These are phyloP conservation scores for Metschnikowia amazonensis DNA, from an alignment of 805 yeast genomes.

Conservation along the genomic window DNA sequence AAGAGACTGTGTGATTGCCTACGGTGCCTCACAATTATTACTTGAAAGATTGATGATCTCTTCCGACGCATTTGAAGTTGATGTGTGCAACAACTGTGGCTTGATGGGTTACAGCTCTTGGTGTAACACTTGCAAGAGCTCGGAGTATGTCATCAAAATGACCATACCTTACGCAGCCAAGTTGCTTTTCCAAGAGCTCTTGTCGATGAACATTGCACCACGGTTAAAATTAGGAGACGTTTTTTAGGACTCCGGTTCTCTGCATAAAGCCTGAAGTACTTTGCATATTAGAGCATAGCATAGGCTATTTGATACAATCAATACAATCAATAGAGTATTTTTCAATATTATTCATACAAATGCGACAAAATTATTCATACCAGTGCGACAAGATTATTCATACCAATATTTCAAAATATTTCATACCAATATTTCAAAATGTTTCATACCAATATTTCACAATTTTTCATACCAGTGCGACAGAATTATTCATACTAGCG, in stretches of 20 bases:
- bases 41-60: conserved; percentile 93
- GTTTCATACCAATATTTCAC: too few species aligned
- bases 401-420: too few species aligned
- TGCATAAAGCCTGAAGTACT: conserved; percentile 3
- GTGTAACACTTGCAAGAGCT: conserved; percentile 94
- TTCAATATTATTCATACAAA: too few species aligned
- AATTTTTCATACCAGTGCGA: too few species aligned
- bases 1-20: conserved; percentile 98
- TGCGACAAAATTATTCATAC: too few species aligned
- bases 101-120: conserved; percentile 96
- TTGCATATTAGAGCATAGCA: background rate
- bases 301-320: background rate
- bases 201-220: conserved; percentile 99
- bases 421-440: too few species aligned
- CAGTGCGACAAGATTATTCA: too few species aligned
- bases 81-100: conserved; percentile 90
- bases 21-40: conserved; percentile 86
- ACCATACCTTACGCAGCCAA: conserved; percentile 99
- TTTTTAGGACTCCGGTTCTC: conserved; percentile 36
- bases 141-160: conserved; percentile 85
- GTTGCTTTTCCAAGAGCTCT: conserved; percentile 89
- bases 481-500: too few species aligned
- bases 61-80: conserved; percentile 97
- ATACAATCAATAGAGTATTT: too few species aligned
- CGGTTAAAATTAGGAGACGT: conserved; percentile 86